Conservation (phyloP, 192 early-diverging fungal species). For the Entrophospora sp. region DNA sequence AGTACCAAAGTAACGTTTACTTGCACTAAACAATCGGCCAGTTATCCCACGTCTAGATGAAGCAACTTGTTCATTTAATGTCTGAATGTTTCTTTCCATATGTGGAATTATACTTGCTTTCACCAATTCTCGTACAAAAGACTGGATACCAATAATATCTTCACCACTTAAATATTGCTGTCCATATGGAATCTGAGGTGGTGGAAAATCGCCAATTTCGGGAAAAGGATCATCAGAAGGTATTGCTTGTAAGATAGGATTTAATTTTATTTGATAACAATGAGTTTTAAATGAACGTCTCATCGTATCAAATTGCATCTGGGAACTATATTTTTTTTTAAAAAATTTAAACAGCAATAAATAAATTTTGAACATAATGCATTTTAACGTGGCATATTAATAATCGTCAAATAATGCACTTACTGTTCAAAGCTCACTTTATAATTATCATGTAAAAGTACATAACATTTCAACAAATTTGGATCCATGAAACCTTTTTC, state of each 20-base stretch:
- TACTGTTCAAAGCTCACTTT: conserved; percentile 45
- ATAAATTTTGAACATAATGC: neutral
- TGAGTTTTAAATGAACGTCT: conserved; percentile 56
- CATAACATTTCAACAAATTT: conserved; percentile 67
- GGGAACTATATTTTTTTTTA: conserved; percentile 36
- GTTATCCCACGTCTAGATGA: conserved; percentile 79
- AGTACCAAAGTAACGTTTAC: conserved; percentile 77
- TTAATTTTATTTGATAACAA: conserved; percentile 53
- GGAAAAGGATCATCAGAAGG: conserved; percentile 20
- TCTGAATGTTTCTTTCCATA: conserved; percentile 81
- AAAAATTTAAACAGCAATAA: neutral
- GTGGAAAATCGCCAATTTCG: neutral
- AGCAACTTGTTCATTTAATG: conserved; percentile 90
- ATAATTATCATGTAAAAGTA: conserved; percentile 78
- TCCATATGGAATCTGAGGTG: conserved; percentile 39
- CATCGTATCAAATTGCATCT: conserved; percentile 51
- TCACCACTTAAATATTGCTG: conserved; percentile 39
- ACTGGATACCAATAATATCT: conserved; percentile 44
- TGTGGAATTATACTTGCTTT: conserved; percentile 71
- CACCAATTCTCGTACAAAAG: conserved; percentile 50
- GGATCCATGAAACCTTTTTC: conserved; percentile 72
- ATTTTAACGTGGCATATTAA: too few relatives aligned
- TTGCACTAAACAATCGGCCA: conserved; percentile 77
- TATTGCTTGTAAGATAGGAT: conserved; percentile 33
- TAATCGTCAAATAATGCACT: conserved; percentile 21